Conservation (phyloP, 148 eudicot genomes). For the Arctostaphylos glauca region DNA sequence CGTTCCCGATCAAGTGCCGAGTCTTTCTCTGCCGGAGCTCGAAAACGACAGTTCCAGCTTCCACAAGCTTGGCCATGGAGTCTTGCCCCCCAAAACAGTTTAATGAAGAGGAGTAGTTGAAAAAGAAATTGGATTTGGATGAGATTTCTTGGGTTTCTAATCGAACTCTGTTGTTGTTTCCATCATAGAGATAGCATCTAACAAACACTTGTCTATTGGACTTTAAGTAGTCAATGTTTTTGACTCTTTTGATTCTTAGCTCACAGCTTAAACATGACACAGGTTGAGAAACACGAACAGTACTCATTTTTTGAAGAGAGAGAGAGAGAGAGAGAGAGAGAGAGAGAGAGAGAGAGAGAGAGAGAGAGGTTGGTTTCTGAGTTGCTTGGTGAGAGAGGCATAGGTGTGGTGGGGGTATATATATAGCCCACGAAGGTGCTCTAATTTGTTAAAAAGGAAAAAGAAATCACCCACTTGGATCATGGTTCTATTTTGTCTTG, state of each 20-base stretch:
- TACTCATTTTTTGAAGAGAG: slow-evolving; percentile 11
- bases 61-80: slow-evolving; percentile 29
- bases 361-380: not conserved
- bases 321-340: too few relatives aligned
- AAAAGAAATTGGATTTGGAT: slow-evolving; percentile 26
- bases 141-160: slow-evolving; percentile 46
- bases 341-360: too few relatives aligned
- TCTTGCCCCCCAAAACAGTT: slow-evolving; percentile 44
- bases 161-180: slow-evolving; percentile 40
- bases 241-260: slow-evolving; percentile 46
- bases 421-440: not conserved
- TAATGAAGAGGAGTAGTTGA: slow-evolving; percentile 47
- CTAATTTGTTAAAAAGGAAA: not conserved
- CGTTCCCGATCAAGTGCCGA: slow-evolving; percentile 24
- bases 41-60: slow-evolving; percentile 27
- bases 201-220: slow-evolving; percentile 32
- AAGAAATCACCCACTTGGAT: not conserved
- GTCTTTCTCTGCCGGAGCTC: slow-evolving; percentile 44
- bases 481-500: not conserved
- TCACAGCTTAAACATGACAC: slow-evolving; percentile 37
- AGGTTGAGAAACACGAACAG: slow-evolving; percentile 13
- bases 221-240: slow-evolving; percentile 29
- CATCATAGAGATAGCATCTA: slow-evolving; percentile 50
- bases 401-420: not conserved
- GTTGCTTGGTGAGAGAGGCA: not conserved